These are phyloP conservation scores for Aspergillus sp. DNA, from an alignment of 2,329 filamentous ascomycete genomes.

Conservation along the genomic window DNA sequence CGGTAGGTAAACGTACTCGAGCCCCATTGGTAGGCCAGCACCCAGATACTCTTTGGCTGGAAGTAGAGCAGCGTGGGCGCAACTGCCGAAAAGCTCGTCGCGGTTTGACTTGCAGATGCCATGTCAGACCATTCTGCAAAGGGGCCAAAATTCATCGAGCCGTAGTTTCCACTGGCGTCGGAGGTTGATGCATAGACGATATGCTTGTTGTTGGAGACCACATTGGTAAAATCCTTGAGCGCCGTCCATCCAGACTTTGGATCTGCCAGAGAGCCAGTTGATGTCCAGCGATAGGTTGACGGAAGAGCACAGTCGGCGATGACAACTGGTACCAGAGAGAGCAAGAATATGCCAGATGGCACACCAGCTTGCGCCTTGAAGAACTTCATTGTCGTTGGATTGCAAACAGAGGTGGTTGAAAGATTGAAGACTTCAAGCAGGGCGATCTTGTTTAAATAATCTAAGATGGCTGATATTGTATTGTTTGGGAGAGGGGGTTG, in stretches of 20 bases:
- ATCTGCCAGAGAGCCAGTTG: conserved; percentile 45
- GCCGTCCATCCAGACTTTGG: conserved; percentile 53
- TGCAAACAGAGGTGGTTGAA: too few relatives aligned
- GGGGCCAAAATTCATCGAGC: conserved; percentile 55
- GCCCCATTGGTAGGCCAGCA: conserved; percentile 65
- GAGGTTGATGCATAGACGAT: conserved; percentile 57
- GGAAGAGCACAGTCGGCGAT: conserved; percentile 45
- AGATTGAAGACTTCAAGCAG: too few relatives aligned
- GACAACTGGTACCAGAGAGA: neutral
- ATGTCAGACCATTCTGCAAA: conserved; percentile 53
- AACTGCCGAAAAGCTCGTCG: conserved; percentile 45
- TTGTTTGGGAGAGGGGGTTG: too few relatives aligned
- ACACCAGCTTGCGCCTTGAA: too few relatives aligned
- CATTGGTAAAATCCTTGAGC: conserved; percentile 60
- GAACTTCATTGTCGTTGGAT: too few relatives aligned
- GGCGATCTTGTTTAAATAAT: too few relatives aligned
- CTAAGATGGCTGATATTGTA: too few relatives aligned
- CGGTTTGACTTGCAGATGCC: conserved; percentile 48
- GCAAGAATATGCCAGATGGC: too few relatives aligned
- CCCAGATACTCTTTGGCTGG: conserved; percentile 56
- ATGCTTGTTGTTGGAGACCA: conserved; percentile 53
- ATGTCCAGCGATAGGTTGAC: conserved; percentile 55
- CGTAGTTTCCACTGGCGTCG: conserved; percentile 42
- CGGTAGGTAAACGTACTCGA: conserved; percentile 55
- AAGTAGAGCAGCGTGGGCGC: conserved; percentile 63